phyloP scores from a whole-genome alignment of 257 asterid genomes.

The Mentha longifolia region DNA sequence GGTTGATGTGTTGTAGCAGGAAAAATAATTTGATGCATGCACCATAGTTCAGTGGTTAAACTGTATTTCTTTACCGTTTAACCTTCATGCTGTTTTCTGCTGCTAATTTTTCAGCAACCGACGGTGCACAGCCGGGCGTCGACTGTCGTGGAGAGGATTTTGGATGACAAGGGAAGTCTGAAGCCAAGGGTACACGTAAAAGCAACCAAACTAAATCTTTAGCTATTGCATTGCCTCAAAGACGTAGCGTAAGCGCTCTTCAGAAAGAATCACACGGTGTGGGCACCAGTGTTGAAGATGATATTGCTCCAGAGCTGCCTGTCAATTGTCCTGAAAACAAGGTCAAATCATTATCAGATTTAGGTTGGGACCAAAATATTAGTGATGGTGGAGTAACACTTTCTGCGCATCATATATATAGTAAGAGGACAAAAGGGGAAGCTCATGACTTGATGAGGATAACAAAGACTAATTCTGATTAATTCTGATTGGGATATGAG shows the following conservation, averaged over 20 bases:
- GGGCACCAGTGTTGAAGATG: slow-evolving; percentile 22
- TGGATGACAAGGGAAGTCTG: slow-evolving; percentile 21
- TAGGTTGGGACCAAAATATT: slow-evolving; percentile 16
- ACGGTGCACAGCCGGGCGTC: slow-evolving; percentile 26
- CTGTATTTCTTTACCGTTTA: not conserved
- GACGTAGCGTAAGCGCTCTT: not conserved
- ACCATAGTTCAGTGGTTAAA: not conserved
- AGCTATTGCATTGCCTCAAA: too few species aligned
- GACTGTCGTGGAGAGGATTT: slow-evolving; percentile 29
- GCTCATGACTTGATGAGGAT: slow-evolving; percentile 21
- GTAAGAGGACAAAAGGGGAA: slow-evolving; percentile 4
- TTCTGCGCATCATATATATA: slow-evolving; percentile 26
- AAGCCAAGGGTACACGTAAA: slow-evolving; percentile 11
- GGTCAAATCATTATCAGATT: slow-evolving; percentile 3
- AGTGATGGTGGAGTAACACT: slow-evolving; percentile 11
- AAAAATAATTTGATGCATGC: not conserved
- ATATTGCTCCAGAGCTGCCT: not conserved
- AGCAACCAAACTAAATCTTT: slow-evolving; percentile 25
- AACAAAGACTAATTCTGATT: slow-evolving; percentile 12
- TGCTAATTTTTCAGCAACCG: slow-evolving; percentile 27
- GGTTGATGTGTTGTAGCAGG: not conserved
- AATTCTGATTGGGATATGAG: slow-evolving; percentile 17
- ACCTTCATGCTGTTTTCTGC: slow-evolving; percentile 23
- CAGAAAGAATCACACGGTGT: slow-evolving; percentile 26
- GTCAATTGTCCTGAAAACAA: too few species aligned